phyloP scores from a whole-genome alignment of 176 grass and related monocot genomes.

The Eleusine coracana region DNA sequence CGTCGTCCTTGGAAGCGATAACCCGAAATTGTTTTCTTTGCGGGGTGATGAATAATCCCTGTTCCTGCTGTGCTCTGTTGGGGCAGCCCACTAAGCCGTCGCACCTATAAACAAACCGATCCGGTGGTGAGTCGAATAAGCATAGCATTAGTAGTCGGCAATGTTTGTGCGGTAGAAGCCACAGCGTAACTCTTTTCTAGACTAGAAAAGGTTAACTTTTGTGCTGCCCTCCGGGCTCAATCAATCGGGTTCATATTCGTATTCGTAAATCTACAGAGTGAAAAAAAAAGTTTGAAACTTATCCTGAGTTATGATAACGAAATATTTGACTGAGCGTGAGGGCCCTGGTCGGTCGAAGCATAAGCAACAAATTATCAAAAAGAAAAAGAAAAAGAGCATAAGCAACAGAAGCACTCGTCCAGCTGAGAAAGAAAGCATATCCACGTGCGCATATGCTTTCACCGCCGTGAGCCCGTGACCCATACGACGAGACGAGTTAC shows the following conservation, averaged over 20 bases:
- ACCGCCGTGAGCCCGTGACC: background rate
- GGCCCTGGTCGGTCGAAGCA: background rate
- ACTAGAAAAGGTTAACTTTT: background rate
- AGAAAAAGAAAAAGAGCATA: too few relatives aligned
- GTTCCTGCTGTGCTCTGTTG: conserved; percentile 48
- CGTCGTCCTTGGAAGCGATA: background rate
- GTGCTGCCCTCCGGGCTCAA: background rate
- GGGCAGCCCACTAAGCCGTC: conserved; percentile 35
- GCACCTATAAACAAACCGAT: background rate
- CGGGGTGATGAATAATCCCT: conserved; percentile 10
- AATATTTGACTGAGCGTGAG: background rate
- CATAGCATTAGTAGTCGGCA: conserved; percentile 26
- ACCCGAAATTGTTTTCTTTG: background rate
- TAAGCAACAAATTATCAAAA: too few relatives aligned
- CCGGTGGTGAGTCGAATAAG: conserved; percentile 37
- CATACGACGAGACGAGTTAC: too few relatives aligned
- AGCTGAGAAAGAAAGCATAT: background rate
- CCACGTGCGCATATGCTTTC: background rate
- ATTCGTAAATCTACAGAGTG: background rate
- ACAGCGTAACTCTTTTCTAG: conserved; percentile 6
- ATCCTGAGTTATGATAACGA: background rate
- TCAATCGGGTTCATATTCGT: background rate
- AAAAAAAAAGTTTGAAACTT: background rate
- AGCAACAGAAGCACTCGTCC: background rate
- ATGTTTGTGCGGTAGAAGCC: background rate